Evolutionary conservation across 352 stramenopile species (phyloP).

Genomic region (Peronospora destructor): DNA sequence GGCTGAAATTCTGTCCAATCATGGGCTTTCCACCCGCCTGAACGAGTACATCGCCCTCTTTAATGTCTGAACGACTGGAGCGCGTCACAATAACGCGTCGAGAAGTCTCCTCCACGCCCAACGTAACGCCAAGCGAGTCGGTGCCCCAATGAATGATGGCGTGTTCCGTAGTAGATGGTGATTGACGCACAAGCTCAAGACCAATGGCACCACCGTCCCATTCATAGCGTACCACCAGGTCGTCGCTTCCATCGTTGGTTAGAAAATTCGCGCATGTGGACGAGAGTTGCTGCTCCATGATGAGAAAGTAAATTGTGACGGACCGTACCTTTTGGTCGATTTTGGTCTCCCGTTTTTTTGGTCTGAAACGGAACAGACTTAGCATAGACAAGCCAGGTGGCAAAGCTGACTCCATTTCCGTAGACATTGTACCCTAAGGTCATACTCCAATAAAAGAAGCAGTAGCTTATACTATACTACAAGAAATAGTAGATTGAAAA

Average conservation of each 20-base stretch:
- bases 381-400: background rate
- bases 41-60: constrained; percentile 50
- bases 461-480: background rate
- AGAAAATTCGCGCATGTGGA: constrained; percentile 39
- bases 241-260: constrained; percentile 38
- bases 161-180: constrained; percentile 10
- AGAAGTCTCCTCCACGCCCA: constrained; percentile 68
- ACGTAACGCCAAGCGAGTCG: constrained; percentile 54
- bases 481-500: no score
- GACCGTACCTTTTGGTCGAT: background rate
- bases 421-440: background rate
- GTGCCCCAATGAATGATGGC: constrained; percentile 42
- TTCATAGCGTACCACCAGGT: constrained; percentile 46
- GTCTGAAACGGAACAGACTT: background rate
- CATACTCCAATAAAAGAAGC: background rate
- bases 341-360: no score
- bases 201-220: constrained; percentile 52
- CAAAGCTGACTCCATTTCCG: background rate
- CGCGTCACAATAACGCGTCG: constrained; percentile 59
- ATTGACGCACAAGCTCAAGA: constrained; percentile 47
- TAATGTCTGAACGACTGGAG: constrained; percentile 46
- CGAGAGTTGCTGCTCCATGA: background rate
- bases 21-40: constrained; percentile 36
- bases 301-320: background rate
- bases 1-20: constrained; percentile 46